Evolutionary conservation across 2,329 filamentous ascomycete species (phyloP).

Genomic region (Aspergillus sp.): DNA sequence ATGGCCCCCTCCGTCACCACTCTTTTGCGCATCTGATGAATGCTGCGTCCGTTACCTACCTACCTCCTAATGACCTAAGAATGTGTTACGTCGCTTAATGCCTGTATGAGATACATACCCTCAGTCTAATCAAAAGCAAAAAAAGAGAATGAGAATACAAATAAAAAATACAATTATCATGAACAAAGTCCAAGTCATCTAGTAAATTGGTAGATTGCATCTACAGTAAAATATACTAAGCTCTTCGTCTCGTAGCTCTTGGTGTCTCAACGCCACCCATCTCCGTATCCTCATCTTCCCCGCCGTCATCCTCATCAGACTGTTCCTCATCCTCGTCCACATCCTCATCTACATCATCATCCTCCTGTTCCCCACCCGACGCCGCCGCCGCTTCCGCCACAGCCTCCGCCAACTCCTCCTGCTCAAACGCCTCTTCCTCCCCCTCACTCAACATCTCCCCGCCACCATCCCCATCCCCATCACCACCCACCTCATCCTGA

Average conservation of each 20-base stretch:
- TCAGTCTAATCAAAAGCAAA: constrained; percentile 8
- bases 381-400: constrained; percentile 29
- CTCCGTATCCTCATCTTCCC: not conserved
- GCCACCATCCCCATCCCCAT: constrained; percentile 21
- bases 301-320: not conserved
- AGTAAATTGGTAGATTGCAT: not conserved
- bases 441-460: constrained; percentile 29
- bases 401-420: constrained; percentile 34
- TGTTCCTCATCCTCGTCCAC: constrained; percentile 18
- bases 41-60: constrained; percentile 11
- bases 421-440: constrained; percentile 36
- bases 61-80: constrained; percentile 19
- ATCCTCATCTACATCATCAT: constrained; percentile 26
- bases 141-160: not conserved
- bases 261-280: not conserved
- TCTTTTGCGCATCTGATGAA: not conserved
- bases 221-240: not conserved
- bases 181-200: not conserved
- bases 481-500: constrained; percentile 21
- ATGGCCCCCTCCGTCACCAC: not conserved
- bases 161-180: not conserved
- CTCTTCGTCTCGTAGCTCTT: not conserved
- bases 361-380: constrained; percentile 22
- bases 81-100: constrained; percentile 20
- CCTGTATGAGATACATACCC: constrained; percentile 17